phyloP scores from a whole-genome alignment of 2,329 filamentous ascomycete species.

The Chaetomiaceae sp. region DNA sequence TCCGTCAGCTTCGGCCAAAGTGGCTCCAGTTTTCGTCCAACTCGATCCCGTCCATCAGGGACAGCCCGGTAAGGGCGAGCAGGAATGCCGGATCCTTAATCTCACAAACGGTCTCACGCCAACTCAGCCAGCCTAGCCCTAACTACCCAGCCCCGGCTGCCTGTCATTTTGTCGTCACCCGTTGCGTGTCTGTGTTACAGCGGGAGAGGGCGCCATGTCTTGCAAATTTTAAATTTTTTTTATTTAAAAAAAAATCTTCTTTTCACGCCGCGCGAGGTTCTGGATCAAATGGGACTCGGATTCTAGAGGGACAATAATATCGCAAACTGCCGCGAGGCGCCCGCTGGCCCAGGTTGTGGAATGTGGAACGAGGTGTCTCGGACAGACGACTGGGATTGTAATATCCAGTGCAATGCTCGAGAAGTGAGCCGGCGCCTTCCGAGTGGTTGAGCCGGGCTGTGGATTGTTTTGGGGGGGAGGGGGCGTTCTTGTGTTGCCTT shows the following conservation, averaged over 20 bases:
- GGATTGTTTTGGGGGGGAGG: background rate
- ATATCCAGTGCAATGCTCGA: constrained; percentile 7
- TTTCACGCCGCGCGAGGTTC: too few relatives aligned
- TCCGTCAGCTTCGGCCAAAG: background rate
- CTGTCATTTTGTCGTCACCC: background rate
- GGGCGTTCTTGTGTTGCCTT: background rate
- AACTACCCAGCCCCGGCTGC: background rate
- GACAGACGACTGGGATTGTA: background rate
- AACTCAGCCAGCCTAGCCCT: background rate
- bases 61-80: constrained; percentile 10
- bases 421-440: constrained; percentile 4
- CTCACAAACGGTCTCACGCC: background rate
- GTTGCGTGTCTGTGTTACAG: too few relatives aligned
- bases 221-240: too few relatives aligned
- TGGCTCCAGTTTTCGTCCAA: background rate
- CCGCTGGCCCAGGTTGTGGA: background rate
- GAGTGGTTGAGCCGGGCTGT: constrained; percentile 2
- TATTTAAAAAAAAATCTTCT: too few relatives aligned
- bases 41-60: too few relatives aligned
- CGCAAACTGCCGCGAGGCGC: too few relatives aligned
- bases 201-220: too few relatives aligned
- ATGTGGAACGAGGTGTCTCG: background rate
- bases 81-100: constrained; percentile 12
- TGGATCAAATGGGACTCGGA: too few relatives aligned
- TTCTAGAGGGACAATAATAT: too few relatives aligned